Conservation (phyloP, 371 early-diverging fungal species). For the Lichtheimia ornata region DNA sequence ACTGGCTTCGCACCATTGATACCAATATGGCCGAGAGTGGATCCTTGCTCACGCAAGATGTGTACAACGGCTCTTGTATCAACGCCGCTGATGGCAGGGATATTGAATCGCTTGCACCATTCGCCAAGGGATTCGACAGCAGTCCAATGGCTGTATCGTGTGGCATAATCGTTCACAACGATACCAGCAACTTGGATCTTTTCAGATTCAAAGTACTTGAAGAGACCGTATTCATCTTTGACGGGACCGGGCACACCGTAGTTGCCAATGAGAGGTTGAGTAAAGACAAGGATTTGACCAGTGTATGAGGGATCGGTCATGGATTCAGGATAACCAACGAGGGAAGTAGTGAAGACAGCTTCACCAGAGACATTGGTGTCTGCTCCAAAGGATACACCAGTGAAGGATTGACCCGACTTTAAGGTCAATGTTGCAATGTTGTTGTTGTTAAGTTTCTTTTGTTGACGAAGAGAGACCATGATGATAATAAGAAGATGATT, state of each 20-base stretch:
- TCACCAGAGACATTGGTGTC: constrained; percentile 62
- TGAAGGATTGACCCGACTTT: constrained; percentile 74
- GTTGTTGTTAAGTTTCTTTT: constrained; percentile 1
- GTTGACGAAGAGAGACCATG: constrained; percentile 8
- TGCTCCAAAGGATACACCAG: constrained; percentile 81
- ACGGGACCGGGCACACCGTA: constrained; percentile 93
- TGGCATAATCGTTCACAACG: constrained; percentile 87
- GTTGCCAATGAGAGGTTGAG: constrained; percentile 95
- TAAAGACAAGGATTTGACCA: constrained; percentile 95
- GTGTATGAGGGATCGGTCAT: constrained; percentile 95
- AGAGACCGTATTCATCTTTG: constrained; percentile 78
- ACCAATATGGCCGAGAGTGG: constrained; percentile 79
- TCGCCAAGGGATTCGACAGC: constrained; percentile 82
- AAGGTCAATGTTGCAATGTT: constrained; percentile 68
- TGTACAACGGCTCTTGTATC: constrained; percentile 95
- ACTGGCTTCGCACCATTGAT: constrained; percentile 45
- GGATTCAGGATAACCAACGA: constrained; percentile 95
- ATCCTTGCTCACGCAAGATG: constrained; percentile 89
- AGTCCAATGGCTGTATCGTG: constrained; percentile 89
- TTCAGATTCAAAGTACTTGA: constrained; percentile 89
- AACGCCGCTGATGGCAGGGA: constrained; percentile 91
- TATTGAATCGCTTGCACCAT: constrained; percentile 86
- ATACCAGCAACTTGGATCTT: constrained; percentile 90
- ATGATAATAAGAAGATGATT: constrained; percentile 11
- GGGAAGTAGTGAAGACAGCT: constrained; percentile 88